A percentile compares a stretch with the other conserved stretches of the same genome.
phyloP scores from a whole-genome alignment of 495 filamentous ascomycete genomes.

The Evernia prunastri region DNA sequence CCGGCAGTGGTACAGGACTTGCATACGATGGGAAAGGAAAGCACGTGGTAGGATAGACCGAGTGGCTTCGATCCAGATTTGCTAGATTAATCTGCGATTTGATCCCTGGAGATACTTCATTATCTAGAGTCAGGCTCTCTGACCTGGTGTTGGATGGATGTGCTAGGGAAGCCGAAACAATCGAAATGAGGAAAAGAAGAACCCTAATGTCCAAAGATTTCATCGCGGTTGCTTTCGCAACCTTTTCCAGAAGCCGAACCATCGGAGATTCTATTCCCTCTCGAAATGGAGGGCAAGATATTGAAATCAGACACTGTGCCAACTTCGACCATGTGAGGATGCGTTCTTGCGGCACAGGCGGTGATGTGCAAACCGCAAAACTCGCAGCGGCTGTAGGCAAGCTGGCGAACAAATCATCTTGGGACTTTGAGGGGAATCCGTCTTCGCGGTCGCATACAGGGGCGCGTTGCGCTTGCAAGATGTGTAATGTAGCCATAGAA shows the following conservation, averaged over 20 bases:
- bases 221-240: not conserved
- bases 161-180: not conserved
- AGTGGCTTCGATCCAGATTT: not conserved
- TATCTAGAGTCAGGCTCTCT: not conserved
- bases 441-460: not conserved
- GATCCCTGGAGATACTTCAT: not conserved
- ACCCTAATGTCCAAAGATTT: not conserved
- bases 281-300: not conserved
- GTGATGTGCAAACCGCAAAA: not conserved
- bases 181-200: not conserved
- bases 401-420: not conserved
- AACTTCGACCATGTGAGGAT: not conserved
- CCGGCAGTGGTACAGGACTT: not conserved
- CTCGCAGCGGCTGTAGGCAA: not conserved
- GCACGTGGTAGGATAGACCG: not conserved
- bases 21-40: not conserved
- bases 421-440: not conserved
- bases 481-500: not conserved
- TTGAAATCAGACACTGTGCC: not conserved
- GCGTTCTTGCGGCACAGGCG: not conserved
- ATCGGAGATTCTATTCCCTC: not conserved
- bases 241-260: not conserved
- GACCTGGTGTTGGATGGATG: not conserved
- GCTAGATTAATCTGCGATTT: not conserved
- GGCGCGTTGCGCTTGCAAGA: conserved; percentile 1